These are phyloP conservation scores for Calocybe cyanea DNA, from an alignment of 768 basidiomycete genomes.

Conservation along the genomic window DNA sequence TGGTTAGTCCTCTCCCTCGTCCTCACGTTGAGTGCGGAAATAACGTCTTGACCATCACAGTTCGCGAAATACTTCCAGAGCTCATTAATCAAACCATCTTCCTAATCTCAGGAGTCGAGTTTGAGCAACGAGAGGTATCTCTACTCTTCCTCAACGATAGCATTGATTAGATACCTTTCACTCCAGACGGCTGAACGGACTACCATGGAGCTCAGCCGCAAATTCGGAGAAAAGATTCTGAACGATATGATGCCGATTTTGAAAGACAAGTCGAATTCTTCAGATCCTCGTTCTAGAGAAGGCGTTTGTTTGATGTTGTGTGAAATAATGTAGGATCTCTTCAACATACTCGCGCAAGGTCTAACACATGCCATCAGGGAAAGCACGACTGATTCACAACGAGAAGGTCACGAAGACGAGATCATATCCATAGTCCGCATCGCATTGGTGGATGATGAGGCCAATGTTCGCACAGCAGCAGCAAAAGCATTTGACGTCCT, in stretches of 20 bases:
- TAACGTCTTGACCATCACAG: slow-evolving; percentile 30
- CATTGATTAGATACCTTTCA: slow-evolving; percentile 2
- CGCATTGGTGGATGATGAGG: slow-evolving; percentile 85
- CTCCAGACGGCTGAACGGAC: slow-evolving; percentile 86
- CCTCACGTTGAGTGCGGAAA: background rate
- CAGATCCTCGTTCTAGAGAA: slow-evolving; percentile 63
- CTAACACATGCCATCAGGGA: slow-evolving; percentile 43
- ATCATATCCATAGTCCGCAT: slow-evolving; percentile 82
- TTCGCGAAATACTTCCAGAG: slow-evolving; percentile 86
- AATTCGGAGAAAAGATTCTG: slow-evolving; percentile 90
- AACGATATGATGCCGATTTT: slow-evolving; percentile 81
- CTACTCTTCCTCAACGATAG: background rate
- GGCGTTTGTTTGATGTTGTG: slow-evolving; percentile 87
- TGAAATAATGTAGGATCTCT: slow-evolving; percentile 72
- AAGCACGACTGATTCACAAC: slow-evolving; percentile 76
- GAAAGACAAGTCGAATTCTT: slow-evolving; percentile 58
- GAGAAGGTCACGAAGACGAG: slow-evolving; percentile 84
- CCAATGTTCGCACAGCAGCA: slow-evolving; percentile 83
- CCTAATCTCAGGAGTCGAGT: slow-evolving; percentile 73
- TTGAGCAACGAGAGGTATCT: slow-evolving; percentile 85
- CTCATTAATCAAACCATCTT: slow-evolving; percentile 75
- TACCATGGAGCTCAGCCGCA: slow-evolving; percentile 84
- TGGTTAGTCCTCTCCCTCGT: slow-evolving; percentile 38
- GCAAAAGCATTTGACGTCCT: slow-evolving; percentile 85
- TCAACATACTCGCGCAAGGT: background rate